Evolutionary conservation across 202 grass and related monocot genomes (phyloP), one percentile per base, ranked within the genome.

Genomic region (Tripidium arundinaceum): DNA sequence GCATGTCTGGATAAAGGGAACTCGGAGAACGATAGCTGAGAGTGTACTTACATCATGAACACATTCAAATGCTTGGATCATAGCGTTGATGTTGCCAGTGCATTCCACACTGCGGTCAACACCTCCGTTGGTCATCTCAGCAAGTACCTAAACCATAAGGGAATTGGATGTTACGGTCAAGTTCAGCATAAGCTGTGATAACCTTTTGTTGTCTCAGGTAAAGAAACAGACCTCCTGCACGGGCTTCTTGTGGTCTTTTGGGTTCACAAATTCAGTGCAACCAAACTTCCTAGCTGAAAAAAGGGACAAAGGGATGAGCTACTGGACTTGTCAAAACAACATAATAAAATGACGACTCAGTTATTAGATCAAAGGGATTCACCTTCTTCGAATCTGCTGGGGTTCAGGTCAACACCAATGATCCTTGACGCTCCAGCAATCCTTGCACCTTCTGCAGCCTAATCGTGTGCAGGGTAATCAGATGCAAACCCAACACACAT

Each of bases 11-110:
- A 29, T 12, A 52, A 2, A 81, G 38, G 9, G 33, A 26, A 68
- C 4, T 2, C 7, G 10, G 7, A 25, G 28, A 33, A 54, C 28
- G 22, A 40, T 28, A 2, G 31, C 31, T 33, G 31, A 70, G 0
- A 47, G 65, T 11, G n/a, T 57, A 24, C 76, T 1, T 28, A 61
- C 58, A 88, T 99, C 92, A 62, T 99, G 96, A 80, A 99, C 96
- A 83, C 96, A 96, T 65, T 99, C 96, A 37, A 99, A 99, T 72
- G 96, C 92, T 72, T 92, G 91, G 66, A 99, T 93, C 96, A 95
- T 95, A 10, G 96, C 92, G 1, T 88, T 93, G 31, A 99, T 60
- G 68, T 99, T 91, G 81, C 96, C 96, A 6, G 96, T 99, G 69
- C 96, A 99, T 66, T 99, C 96, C 0, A 99, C 80, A 7, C 90